phyloP scores from a whole-genome alignment of 495 filamentous ascomycete species.

The Aspergillus diversus region DNA sequence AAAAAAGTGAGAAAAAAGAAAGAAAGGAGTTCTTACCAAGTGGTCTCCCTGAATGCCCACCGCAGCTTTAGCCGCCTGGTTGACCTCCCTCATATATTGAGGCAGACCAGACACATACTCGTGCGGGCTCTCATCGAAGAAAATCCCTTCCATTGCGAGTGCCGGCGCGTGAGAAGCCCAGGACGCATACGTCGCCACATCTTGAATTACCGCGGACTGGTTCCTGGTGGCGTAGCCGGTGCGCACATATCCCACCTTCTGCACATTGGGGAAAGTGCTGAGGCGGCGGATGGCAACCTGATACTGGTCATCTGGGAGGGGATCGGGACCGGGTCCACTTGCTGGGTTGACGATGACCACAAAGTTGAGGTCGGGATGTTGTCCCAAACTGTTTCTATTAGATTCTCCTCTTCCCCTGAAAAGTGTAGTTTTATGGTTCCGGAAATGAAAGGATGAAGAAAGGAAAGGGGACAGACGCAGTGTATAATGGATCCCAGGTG shows the following conservation, averaged over 20 bases:
- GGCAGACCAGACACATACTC: slow-evolving; percentile 30
- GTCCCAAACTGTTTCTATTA: not conserved
- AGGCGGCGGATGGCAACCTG: slow-evolving; percentile 40
- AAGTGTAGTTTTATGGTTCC: not conserved
- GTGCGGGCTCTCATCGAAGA: slow-evolving; percentile 50
- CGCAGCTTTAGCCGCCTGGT: slow-evolving; percentile 27
- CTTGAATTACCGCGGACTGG: slow-evolving; percentile 32
- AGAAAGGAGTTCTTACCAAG: slow-evolving; percentile 12
- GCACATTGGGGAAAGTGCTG: slow-evolving; percentile 46
- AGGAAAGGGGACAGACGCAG: slow-evolving; percentile 23
- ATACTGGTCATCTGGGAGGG: slow-evolving; percentile 36
- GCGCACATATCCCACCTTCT: slow-evolving; percentile 53
- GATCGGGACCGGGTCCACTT: slow-evolving; percentile 45
- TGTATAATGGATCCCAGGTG: slow-evolving; percentile 48
- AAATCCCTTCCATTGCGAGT: slow-evolving; percentile 48
- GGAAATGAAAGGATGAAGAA: not conserved
- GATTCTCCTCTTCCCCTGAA: not conserved
- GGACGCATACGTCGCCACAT: slow-evolving; percentile 45
- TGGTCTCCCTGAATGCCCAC: slow-evolving; percentile 7
- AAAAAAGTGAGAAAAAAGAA: not conserved
- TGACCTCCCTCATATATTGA: slow-evolving; percentile 39
- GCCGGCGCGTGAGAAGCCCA: slow-evolving; percentile 41
- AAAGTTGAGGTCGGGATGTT: slow-evolving; percentile 39
- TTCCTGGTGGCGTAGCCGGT: slow-evolving; percentile 38
- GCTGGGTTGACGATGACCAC: slow-evolving; percentile 52